A percentile compares a stretch with the other conserved stretches of the same genome.
These are phyloP conservation scores for Candida succiphila DNA, from an alignment of 805 yeast genomes.

Conservation along the genomic window DNA sequence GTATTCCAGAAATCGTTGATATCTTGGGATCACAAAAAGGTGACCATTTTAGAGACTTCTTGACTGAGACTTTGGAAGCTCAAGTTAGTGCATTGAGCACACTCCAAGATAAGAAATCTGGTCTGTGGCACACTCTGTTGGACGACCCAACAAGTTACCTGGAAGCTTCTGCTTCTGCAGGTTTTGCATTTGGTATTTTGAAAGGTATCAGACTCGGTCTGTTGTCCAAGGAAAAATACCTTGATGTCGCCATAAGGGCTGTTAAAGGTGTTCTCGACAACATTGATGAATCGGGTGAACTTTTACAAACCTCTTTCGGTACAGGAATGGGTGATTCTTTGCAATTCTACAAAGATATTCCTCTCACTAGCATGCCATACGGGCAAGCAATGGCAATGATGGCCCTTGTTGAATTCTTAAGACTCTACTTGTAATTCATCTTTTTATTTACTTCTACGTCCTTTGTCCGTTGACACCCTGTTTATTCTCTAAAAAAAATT, in stretches of 20 bases:
- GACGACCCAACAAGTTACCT: constrained; percentile 21
- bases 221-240: constrained; percentile 13
- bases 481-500: too few species aligned
- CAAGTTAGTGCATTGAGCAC: constrained; percentile 20
- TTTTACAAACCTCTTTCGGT: constrained; percentile 25
- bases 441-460: too few species aligned
- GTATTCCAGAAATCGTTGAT: constrained; percentile 26
- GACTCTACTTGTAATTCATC: constrained; percentile 7
- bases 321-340: constrained; percentile 25
- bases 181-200: constrained; percentile 26
- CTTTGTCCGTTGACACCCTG: too few species aligned
- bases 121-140: constrained; percentile 25
- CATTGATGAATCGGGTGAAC: constrained; percentile 22
- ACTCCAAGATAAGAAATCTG: constrained; percentile 18
- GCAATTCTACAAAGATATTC: constrained; percentile 25
- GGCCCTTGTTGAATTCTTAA: constrained; percentile 22
- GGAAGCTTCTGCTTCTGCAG: constrained; percentile 26
- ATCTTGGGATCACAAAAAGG: constrained; percentile 17
- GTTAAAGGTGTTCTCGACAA: constrained; percentile 21
- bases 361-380: constrained; percentile 25
- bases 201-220: constrained; percentile 21
- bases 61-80: constrained; percentile 20
- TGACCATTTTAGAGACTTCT: constrained; percentile 19
- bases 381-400: constrained; percentile 30
- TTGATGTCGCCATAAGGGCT: constrained; percentile 19